Evolutionary conservation across 495 filamentous ascomycete species (phyloP), one percentile per base, ranked within the genome.

Genomic region (Penicillium bovifimosum): DNA sequence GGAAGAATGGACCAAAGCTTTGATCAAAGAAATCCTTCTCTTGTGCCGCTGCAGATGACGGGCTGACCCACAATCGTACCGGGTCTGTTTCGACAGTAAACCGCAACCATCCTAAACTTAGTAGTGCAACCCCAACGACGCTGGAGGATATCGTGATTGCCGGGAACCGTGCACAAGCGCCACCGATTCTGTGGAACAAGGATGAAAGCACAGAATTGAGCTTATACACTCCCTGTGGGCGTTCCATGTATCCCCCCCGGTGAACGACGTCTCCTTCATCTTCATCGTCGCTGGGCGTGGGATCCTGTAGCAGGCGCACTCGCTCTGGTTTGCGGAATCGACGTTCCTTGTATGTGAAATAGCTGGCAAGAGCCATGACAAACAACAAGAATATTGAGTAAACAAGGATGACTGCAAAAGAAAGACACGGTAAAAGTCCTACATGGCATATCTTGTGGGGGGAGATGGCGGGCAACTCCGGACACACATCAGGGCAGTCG

Each of bases 1-100:
- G 89, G 65, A 88, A 97, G 66, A 98, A 98, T 2, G 95, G 89
- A 1, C 91, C 95, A 64, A 98, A 98, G 50, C 88, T 90, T n/a
- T 81, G 69, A 67, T 97, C 93, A 60, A 96, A 98, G 66, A 93
- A 97, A 11, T 77, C 76, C 72, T 98, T 98, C 67, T 97, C 95
- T 67, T 90, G 77, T 0, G 93, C 92, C 13, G 95, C 91, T 36
- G 82, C 82, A 2, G 92, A 96, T 10, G 87, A 86, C 9, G 93
- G 95, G 59, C 90, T 91, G 11, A 98, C 95, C 93, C 93, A 98
- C 39, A 98, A 68, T 28, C 88, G 83, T 9, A 93, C 95, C 0
- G 93, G 93, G 52, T 96, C 86, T 16, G 78, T 87, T 64, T 97
- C 95, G 49, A 98, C 76, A 2, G 83, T 75, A 58, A 97, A 97